Evolutionary conservation across 768 basidiomycete genomes (phyloP), one percentile per base, ranked within the genome.

Genomic region (Leucosporidium creatinivorum): DNA sequence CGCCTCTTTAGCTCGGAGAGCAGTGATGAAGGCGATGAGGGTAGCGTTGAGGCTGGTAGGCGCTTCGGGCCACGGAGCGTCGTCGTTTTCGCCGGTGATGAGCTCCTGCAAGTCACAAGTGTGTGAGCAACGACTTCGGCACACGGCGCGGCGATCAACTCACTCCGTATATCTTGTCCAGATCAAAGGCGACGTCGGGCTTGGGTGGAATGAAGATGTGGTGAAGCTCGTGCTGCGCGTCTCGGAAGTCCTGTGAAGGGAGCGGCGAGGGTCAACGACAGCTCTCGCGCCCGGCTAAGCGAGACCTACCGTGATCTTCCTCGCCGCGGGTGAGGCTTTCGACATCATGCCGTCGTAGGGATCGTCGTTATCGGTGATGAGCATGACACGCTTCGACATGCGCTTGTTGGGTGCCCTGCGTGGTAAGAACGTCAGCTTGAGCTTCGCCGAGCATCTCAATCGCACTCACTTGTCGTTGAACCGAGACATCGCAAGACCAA

Each of bases 311-410:
- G 17, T 39, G 39, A 62, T 59, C 48, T 60, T 67, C n/a, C 31
- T 57, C 60, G 3, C 2, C n/a, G 51, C 51, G 3, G 51, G n/a
- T 9, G 6, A 7, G 21, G 15, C n/a, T 1, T 52, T 3, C 9
- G 51, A 23, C n/a, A 26, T 52, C 51, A n/a, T 52, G n/a, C 62
- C 64, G 12, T n/a, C 8, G 55, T 67, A 23, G 0, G 92, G 92
- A 72, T 89, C 79, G 73, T 93, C 91, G 72, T 89, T 86, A 75
- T 98, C 88, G 0, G 96, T 98, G 52, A 99, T 89, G 49, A 94
- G 80, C 77, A 97, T 97, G 1, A 98, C 84, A 8, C 93, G 87
- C 15, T 44, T 44, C 39, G 39, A 97, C 1, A 98, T 84, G 8
- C 93, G 86, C 76, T 94, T 93, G n/a, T 88, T 86, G 3, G 58